Evolutionary conservation across 2,329 filamentous ascomycete species (phyloP).

Genomic region (Alternaria consortialis): DNA sequence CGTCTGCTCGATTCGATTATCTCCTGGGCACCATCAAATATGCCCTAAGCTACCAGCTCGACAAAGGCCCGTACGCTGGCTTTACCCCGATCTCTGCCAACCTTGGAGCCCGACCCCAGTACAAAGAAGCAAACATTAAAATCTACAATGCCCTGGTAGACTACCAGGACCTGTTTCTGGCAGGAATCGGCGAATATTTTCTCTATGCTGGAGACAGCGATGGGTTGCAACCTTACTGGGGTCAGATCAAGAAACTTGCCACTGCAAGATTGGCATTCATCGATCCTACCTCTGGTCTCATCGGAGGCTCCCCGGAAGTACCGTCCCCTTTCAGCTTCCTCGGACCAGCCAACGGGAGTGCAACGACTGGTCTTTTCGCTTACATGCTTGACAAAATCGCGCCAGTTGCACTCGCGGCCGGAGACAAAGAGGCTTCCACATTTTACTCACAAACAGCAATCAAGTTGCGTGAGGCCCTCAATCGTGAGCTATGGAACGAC

Average conservation of each 20-base stretch:
- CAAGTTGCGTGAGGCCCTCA: neutral
- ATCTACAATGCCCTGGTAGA: slow-evolving; percentile 1
- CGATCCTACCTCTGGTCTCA: too few relatives aligned
- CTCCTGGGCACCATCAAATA: slow-evolving; percentile 44
- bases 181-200: neutral
- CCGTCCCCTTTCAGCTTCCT: too few relatives aligned
- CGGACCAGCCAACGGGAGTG: too few relatives aligned
- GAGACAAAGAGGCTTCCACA: neutral
- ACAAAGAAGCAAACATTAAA: neutral
- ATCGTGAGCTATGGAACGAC: slow-evolving; percentile 45
- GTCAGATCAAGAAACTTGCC: too few relatives aligned
- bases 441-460: neutral
- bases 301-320: too few relatives aligned
- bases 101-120: slow-evolving; percentile 2
- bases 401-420: neutral
- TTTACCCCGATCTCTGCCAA: slow-evolving; percentile 2
- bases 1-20: slow-evolving; percentile 50
- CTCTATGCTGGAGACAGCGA: too few relatives aligned
- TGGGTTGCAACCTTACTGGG: too few relatives aligned
- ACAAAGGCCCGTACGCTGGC: neutral
- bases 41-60: neutral
- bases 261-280: too few relatives aligned
- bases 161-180: slow-evolving; percentile 9
- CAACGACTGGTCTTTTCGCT: too few relatives aligned
- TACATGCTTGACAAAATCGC: too few relatives aligned